Base-by-base conservation (phyloP, 352 stramenopile genomes). In the Phytopythium mirpurense region DNA sequence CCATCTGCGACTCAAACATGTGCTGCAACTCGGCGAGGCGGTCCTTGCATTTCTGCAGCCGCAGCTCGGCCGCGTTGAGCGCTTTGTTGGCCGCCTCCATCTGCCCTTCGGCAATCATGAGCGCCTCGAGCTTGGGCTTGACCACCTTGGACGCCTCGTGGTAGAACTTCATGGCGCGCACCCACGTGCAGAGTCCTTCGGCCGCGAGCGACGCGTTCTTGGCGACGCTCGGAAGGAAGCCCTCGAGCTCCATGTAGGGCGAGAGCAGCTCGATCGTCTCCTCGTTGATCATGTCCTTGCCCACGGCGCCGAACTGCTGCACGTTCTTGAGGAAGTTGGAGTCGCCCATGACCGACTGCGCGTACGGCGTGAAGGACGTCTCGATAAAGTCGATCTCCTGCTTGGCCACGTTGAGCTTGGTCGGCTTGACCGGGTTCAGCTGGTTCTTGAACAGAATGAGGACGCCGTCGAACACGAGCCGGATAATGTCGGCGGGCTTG, bases 221-320 rank as follows among this genome's bases (percentile, higher is more conserved):
- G 21, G 96, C 97, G 7, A 99, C 94, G 15, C 80, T 85, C 1
- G 96, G 84, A 24, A 95, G 86, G 67, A 99, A 99, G 6, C 94
- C 86, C 60, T 98, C 92, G 0, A 98, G 74, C n/a, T 99, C 93
- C 65, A 99, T 90, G 72, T 99, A 99, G 5, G 94, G 93, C 21
- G 76, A 84, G 18, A 99, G 78, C 16, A 99, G 88, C 70, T 99
- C 97, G 54, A 99, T 98, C 2, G 96, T 99, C 63, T 99, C 97
- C 72, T 99, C 96, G 56, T 99, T 99, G 72, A 99, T 99, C 63
- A 97, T 81, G 69, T 99, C 95, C 56, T 99, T 98, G 24, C 95
- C 96, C 27, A 96, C 85, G 0, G 88, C 86, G 41, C 93, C 96
- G 65, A 99, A 99, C 32, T 86, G 96, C 60, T 98, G 81, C 24